These are phyloP conservation scores for Canavalia ensiformis DNA, from an alignment of 306 rosid species.

Conservation along the genomic window DNA sequence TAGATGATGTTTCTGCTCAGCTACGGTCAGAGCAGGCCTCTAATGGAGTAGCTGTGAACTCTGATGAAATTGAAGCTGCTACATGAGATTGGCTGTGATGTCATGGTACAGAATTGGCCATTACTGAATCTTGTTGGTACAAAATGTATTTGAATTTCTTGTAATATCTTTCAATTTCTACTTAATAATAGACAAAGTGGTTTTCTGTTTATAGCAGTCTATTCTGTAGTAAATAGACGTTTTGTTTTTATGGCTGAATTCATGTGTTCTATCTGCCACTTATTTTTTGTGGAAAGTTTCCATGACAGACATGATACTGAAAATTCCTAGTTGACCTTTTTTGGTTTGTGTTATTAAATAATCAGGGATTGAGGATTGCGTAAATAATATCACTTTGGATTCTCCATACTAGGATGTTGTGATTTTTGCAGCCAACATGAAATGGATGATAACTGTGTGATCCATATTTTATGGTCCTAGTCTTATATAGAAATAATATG, in stretches of 20 bases:
- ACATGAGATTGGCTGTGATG: constrained; percentile 55
- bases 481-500: not conserved
- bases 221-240: constrained; percentile 25
- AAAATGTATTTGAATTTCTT: constrained; percentile 54
- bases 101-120: constrained; percentile 25
- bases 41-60: constrained; percentile 71
- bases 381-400: constrained; percentile 45
- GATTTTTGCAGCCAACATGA: constrained; percentile 30
- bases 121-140: constrained; percentile 45
- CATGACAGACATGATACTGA: not conserved
- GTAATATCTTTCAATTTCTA: constrained; percentile 51
- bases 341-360: constrained; percentile 34
- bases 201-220: constrained; percentile 43
- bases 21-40: constrained; percentile 68
- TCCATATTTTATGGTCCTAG: constrained; percentile 17
- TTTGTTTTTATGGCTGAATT: constrained; percentile 33
- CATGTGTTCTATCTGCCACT: constrained; percentile 37
- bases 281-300: constrained; percentile 16
- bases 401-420: constrained; percentile 33
- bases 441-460: constrained; percentile 29
- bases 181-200: constrained; percentile 47
- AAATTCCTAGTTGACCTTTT: constrained; percentile 24
- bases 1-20: constrained; percentile 93
- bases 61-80: constrained; percentile 84
- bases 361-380: constrained; percentile 23